Conservation (phyloP, 116 monocot genomes). For the Papilionanthe hybrid region DNA sequence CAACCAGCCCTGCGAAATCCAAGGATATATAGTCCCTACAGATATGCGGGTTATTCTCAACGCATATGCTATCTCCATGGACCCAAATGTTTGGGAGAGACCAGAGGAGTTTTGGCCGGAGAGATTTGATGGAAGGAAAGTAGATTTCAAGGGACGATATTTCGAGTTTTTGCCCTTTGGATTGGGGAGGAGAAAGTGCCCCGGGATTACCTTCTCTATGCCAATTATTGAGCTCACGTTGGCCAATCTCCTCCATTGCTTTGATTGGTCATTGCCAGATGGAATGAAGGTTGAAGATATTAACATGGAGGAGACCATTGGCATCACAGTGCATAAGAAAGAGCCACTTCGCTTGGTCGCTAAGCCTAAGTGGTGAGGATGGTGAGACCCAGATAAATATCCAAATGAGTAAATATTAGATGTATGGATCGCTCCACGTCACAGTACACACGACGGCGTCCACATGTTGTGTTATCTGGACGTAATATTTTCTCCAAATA, state of each 20-base stretch:
- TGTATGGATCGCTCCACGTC: no score
- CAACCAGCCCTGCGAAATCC: slow-evolving; percentile 1
- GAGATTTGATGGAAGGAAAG: background rate
- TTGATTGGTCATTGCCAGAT: slow-evolving; percentile 22
- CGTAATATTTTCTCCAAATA: no score
- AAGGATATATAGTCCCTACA: background rate
- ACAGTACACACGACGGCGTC: no score
- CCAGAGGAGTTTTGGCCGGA: slow-evolving; percentile 1
- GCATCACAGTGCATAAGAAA: slow-evolving; percentile 10
- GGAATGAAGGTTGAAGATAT: slow-evolving; percentile 18
- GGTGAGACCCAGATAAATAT: background rate
- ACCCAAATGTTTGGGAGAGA: background rate
- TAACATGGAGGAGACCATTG: slow-evolving; percentile 20
- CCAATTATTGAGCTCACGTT: slow-evolving; percentile 1
- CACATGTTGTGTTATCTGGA: no score
- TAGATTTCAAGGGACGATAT: slow-evolving; percentile 17
- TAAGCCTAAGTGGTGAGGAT: background rate
- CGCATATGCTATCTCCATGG: background rate
- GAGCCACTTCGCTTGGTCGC: slow-evolving; percentile 14
- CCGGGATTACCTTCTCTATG: slow-evolving; percentile 1
- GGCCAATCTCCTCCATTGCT: slow-evolving; percentile 18
- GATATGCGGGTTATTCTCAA: background rate
- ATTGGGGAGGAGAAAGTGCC: slow-evolving; percentile 19
- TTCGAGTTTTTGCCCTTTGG: slow-evolving; percentile 26
- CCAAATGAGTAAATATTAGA: no score